Percentiles rank a stretch among this genome's conserved stretches.
These are phyloP conservation scores for Tritrichomonas musculus DNA, from an alignment of 208 protist genomes.

Conservation along the genomic window DNA sequence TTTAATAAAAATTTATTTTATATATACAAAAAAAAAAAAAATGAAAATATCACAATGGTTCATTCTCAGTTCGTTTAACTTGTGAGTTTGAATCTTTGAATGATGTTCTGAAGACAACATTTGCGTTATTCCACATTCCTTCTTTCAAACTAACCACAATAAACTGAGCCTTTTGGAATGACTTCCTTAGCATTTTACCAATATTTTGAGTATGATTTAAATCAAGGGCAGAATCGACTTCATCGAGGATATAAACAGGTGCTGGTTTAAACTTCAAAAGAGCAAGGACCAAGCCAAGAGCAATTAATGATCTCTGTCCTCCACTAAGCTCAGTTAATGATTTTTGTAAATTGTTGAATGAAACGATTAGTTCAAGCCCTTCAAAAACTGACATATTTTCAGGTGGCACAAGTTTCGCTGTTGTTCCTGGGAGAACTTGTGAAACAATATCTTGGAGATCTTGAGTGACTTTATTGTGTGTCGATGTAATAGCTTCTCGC, in stretches of 20 bases:
- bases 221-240: constrained; percentile 99
- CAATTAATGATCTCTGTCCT: constrained; percentile 96
- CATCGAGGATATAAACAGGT: constrained; percentile 91
- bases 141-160: constrained; percentile 98
- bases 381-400: not conserved
- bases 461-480: constrained; percentile 76
- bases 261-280: constrained; percentile 95
- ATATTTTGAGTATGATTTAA: constrained; percentile 97
- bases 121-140: constrained; percentile 83
- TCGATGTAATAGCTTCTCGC: constrained; percentile 81
- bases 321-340: constrained; percentile 93
- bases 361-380: constrained; percentile 36
- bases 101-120: constrained; percentile 94
- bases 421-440: constrained; percentile 82
- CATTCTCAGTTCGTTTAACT: constrained; percentile 31
- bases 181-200: constrained; percentile 83
- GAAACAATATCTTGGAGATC: constrained; percentile 77
- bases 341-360: constrained; percentile 79
- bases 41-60: too few relatives aligned
- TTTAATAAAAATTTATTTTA: too few relatives aligned
- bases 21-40: too few relatives aligned
- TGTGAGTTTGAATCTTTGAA: constrained; percentile 67
- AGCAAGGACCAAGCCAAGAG: constrained; percentile 95
- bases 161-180: constrained; percentile 96
- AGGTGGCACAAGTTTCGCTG: constrained; percentile 65